phyloP scores from a whole-genome alignment of 305 asterid species.

The Fraxinus baroniana region DNA sequence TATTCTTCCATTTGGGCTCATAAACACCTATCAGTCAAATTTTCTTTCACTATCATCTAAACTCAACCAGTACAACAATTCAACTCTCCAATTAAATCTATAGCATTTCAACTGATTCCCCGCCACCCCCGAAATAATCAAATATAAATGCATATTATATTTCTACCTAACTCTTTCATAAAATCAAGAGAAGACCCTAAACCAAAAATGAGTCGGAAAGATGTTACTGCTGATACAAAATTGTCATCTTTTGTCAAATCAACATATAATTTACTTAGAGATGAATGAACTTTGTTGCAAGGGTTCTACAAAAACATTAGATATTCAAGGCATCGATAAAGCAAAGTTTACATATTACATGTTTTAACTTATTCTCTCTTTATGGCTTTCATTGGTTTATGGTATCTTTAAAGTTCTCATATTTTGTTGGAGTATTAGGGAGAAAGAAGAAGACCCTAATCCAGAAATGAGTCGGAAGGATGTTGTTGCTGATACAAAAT shows the following conservation, averaged over 20 bases:
- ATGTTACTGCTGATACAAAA: background rate
- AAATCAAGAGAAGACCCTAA: background rate
- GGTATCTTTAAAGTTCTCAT: background rate
- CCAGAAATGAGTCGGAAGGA: background rate
- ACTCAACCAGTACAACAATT: background rate
- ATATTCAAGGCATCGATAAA: background rate
- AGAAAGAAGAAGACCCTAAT: background rate
- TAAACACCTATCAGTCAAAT: background rate
- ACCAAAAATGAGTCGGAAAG: background rate
- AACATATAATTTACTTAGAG: background rate
- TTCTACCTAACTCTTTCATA: background rate
- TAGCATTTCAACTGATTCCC: background rate
- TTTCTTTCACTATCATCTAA: background rate
- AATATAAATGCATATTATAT: background rate
- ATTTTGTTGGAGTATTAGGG: background rate
- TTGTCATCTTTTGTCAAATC: background rate
- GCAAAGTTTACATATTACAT: background rate
- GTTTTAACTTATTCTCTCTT: background rate
- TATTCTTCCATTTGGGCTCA: background rate
- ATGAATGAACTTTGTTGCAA: background rate
- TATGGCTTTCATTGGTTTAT: background rate
- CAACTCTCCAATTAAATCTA: background rate
- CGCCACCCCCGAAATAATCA: background rate
- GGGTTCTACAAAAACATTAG: background rate
- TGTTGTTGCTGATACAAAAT: background rate